Evolutionary conservation across 2,329 filamentous ascomycete genomes (phyloP).

Genomic region (Pyrenophora teres): DNA sequence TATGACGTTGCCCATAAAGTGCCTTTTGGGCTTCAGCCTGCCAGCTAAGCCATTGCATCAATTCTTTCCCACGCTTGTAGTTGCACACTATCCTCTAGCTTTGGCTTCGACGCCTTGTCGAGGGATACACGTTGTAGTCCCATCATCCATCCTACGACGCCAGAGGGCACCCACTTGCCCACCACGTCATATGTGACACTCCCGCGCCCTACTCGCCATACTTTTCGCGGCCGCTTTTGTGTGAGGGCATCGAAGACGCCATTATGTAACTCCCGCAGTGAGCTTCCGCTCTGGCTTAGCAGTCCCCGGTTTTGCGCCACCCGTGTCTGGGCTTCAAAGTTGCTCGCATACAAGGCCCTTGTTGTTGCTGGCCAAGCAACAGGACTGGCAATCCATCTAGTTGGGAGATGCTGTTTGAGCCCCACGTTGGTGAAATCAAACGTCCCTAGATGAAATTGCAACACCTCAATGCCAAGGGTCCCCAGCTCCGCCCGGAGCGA

Average conservation of each 20-base stretch:
- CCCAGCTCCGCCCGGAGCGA: constrained; percentile 79
- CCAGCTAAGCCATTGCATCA: constrained; percentile 32
- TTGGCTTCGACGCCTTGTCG: constrained; percentile 39
- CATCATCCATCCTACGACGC: constrained; percentile 92
- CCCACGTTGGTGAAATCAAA: constrained; percentile 78
- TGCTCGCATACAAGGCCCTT: constrained; percentile 43
- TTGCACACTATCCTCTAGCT: constrained; percentile 51
- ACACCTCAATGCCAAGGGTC: constrained; percentile 76
- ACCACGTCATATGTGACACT: constrained; percentile 84
- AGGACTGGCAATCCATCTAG: constrained; percentile 38
- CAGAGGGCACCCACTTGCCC: constrained; percentile 76
- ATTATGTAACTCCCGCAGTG: constrained; percentile 78
- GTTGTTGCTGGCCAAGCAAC: constrained; percentile 46
- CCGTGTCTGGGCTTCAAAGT: constrained; percentile 46
- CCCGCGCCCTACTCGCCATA: constrained; percentile 82
- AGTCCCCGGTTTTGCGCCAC: constrained; percentile 58
- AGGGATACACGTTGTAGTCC: constrained; percentile 66
- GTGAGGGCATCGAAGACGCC: constrained; percentile 89
- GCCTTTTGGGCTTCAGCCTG: neutral
- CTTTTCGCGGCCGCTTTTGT: constrained; percentile 61
- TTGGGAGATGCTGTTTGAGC: constrained; percentile 49
- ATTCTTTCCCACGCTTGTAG: constrained; percentile 52
- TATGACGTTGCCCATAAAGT: constrained; percentile 10
- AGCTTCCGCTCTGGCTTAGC: constrained; percentile 64
- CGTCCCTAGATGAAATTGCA: constrained; percentile 87